These are phyloP conservation scores for Phytopythium boreale DNA, from an alignment of 352 stramenopile genomes.

Conservation along the genomic window DNA sequence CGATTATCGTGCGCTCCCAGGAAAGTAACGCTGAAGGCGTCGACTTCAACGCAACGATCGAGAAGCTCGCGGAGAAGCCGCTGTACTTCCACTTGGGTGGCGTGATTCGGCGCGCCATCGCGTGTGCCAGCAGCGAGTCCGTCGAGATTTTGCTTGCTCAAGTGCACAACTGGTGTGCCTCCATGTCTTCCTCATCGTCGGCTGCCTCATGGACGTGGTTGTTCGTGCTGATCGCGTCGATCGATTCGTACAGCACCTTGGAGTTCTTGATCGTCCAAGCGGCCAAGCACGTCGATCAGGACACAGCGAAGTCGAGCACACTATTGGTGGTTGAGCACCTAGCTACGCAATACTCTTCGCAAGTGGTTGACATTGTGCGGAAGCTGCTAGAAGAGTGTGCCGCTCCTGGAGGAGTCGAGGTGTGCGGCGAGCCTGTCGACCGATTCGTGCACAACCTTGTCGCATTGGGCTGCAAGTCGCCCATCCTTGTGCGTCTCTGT, in stretches of 20 bases:
- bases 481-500: conserved; percentile 30
- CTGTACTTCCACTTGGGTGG: conserved; percentile 42
- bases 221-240: conserved; percentile 37
- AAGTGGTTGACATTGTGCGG: conserved; percentile 48
- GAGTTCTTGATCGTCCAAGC: conserved; percentile 36
- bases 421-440: conserved; percentile 3
- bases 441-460: conserved; percentile 17
- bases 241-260: conserved; percentile 39
- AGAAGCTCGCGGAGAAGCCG: conserved; percentile 33
- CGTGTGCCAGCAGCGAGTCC: conserved; percentile 22
- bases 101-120: conserved; percentile 37
- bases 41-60: conserved; percentile 36
- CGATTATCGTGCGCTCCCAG: conserved; percentile 18
- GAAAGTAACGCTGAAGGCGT: conserved; percentile 24
- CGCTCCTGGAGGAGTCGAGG: neutral
- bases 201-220: conserved; percentile 49
- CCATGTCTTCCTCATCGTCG: conserved; percentile 7
- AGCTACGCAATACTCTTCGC: conserved; percentile 25
- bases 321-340: conserved; percentile 44
- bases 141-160: conserved; percentile 20
- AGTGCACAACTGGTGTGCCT: conserved; percentile 53
- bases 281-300: conserved; percentile 19
- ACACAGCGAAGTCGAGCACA: conserved; percentile 8
- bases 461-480: conserved; percentile 28
- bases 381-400: conserved; percentile 36